Evolutionary conservation across 2,329 filamentous ascomycete species (phyloP), one percentile per base, ranked within the genome.

Genomic region (Cryphonectria carpinicola): DNA sequence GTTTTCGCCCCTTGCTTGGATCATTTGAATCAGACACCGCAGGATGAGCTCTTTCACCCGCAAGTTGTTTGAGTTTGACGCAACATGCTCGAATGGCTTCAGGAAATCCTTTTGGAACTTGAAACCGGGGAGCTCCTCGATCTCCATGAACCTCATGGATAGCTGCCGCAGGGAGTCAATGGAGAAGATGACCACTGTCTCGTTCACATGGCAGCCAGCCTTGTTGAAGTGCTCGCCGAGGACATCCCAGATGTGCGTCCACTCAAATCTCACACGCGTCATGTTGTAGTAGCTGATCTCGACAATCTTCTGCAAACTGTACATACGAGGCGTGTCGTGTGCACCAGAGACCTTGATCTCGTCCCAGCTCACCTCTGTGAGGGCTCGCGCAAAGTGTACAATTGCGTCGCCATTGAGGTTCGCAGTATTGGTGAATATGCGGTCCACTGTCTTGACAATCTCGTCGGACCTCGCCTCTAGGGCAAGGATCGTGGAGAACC

Each of bases 201-300:
- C 97, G 82, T 99, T 99, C 77, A 92, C 93, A 77, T 98, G 95
- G 77, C 95, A 98, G 67, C 97, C 97, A 72, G 99, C 96, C 74
- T 95, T 92, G 80, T 98, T 98, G 86, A 99, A 99, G 79, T 99
- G 97, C 78, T 97, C 93, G 19, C 96, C 96, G n/a, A 99, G 87
- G 1, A 99, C 93, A 73, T 93, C 93, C 96, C 96, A 99, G 71
- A 99, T 97, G 76, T 92, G 95, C 17, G 93, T 97, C 96, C 96
- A 99, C 79, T 99, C 96, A 76, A 98, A 98, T 76, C 96, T 92
- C 49, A 99, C 95, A 85, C 96, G 91, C 71, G 93, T 94, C 96
- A 99, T 99, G 84, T 99, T 99, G 88, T 99, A 99, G 81, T 97
- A 98, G 80, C 94, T 97, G 81, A 99, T 98, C 81, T 99, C 96